Evolutionary conservation across 139 green algal genomes (phyloP).

Genomic region (Chlamydomonas urium): DNA sequence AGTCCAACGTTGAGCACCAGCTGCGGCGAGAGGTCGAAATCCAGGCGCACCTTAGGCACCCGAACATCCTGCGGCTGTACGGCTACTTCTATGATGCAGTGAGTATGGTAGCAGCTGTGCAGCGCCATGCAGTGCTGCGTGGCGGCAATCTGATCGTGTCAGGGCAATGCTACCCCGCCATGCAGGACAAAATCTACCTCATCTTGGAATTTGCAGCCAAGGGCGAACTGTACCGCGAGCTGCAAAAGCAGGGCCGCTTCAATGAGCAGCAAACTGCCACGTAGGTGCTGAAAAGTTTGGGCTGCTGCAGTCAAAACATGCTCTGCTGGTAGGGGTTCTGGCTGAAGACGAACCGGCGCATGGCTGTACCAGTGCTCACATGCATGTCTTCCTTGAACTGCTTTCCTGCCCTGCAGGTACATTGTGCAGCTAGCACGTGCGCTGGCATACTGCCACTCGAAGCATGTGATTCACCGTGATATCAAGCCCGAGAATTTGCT

Average conservation of each 20-base stretch:
- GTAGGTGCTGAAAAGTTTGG: too few species aligned
- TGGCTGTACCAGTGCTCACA: too few species aligned
- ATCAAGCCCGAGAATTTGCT: conserved; percentile 88
- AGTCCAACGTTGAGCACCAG: conserved; percentile 96
- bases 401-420: conserved; percentile 53
- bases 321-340: too few species aligned
- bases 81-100: conserved; percentile 96
- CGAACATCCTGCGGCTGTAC: conserved; percentile 96
- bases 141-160: background rate
- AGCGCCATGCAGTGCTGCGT: too few species aligned
- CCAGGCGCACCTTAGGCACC: conserved; percentile 94
- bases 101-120: background rate
- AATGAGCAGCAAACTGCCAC: conserved; percentile 78
- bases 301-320: too few species aligned
- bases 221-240: conserved; percentile 96
- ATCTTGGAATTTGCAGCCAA: conserved; percentile 95
- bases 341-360: too few species aligned
- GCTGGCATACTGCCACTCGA: conserved; percentile 93
- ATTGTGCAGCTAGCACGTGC: conserved; percentile 79
- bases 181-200: conserved; percentile 88
- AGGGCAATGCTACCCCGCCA: too few species aligned
- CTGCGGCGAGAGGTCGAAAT: conserved; percentile 98
- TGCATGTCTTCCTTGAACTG: background rate
- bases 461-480: conserved; percentile 94
- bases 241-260: conserved; percentile 78